These are phyloP conservation scores for Colletotrichum tabaci DNA, from an alignment of 2,329 filamentous ascomycete genomes.

Conservation along the genomic window DNA sequence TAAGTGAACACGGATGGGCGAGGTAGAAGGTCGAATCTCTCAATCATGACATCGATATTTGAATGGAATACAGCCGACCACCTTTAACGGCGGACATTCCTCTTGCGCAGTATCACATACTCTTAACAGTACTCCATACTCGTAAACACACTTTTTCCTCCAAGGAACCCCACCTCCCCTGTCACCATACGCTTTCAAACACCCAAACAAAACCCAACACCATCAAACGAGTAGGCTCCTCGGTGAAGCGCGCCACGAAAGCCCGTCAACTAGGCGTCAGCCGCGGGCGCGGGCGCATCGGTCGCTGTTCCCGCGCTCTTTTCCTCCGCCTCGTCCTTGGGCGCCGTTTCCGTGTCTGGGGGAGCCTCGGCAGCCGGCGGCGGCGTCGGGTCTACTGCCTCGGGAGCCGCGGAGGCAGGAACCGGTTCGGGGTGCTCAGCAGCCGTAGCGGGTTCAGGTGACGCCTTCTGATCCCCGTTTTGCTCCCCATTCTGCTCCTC, in stretches of 20 bases:
- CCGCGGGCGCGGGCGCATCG: conserved; percentile 10
- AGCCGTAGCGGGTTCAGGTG: not conserved
- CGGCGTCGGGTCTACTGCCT: not conserved
- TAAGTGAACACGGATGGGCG: not conserved
- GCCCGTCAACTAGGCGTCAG: conserved; percentile 23
- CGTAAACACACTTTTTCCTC: not conserved
- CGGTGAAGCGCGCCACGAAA: not conserved
- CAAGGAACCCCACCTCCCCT: no score
- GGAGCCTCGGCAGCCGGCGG: not conserved
- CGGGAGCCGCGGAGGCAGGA: not conserved
- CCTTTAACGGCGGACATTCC: not conserved
- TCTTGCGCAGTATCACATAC: not conserved
- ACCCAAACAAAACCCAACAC: conserved; percentile 6
- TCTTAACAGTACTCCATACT: conserved; percentile 16
- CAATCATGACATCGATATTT: not conserved
- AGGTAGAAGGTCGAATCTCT: not conserved
- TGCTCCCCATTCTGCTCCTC: not conserved
- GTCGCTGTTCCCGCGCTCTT: conserved; percentile 13
- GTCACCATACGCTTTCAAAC: conserved; percentile 14
- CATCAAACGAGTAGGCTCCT: not conserved
- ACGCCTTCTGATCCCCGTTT: not conserved
- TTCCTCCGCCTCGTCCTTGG: conserved; percentile 3
- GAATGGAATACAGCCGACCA: not conserved
- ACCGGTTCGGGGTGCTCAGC: not conserved
- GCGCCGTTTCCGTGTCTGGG: not conserved